phyloP scores from a whole-genome alignment of 1,284 basidiomycete species.

The Mycosarcoma maydis region DNA sequence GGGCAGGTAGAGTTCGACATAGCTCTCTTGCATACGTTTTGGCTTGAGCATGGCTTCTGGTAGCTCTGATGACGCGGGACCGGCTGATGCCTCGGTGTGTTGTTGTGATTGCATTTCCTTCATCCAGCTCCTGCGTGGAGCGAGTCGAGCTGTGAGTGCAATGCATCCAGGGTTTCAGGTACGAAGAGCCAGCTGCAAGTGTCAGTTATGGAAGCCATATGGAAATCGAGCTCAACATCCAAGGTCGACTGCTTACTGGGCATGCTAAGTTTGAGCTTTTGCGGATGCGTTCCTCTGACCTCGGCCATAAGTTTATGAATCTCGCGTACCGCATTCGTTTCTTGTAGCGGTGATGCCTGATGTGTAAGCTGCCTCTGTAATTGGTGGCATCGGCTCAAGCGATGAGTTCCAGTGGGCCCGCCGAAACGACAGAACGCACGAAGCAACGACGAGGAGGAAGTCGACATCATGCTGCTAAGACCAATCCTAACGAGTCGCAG shows the following conservation, averaged over 20 bases:
- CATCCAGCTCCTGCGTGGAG: slow-evolving; percentile 45
- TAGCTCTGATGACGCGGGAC: slow-evolving; percentile 16
- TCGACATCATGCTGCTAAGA: slow-evolving; percentile 11
- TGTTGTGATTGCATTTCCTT: slow-evolving; percentile 42
- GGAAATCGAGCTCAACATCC: background rate
- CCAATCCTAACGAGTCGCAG: too few relatives aligned
- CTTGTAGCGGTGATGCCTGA: slow-evolving; percentile 46
- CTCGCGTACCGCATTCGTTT: slow-evolving; percentile 46
- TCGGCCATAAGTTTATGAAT: slow-evolving; percentile 49
- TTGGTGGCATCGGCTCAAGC: background rate
- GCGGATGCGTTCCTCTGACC: slow-evolving; percentile 36
- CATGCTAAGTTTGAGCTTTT: slow-evolving; percentile 46
- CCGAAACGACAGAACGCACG: slow-evolving; percentile 9
- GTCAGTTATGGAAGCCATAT: background rate
- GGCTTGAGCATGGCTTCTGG: slow-evolving; percentile 41
- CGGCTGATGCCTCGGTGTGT: background rate
- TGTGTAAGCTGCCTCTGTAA: slow-evolving; percentile 14
- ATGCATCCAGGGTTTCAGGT: background rate
- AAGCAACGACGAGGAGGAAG: slow-evolving; percentile 10
- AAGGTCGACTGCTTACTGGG: slow-evolving; percentile 21
- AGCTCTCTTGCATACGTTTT: slow-evolving; percentile 65
- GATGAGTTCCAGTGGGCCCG: background rate
- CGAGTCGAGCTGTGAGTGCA: slow-evolving; percentile 24
- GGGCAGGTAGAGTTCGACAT: slow-evolving; percentile 63
- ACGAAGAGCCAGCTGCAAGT: too few relatives aligned